Conservation (phyloP, 2,329 filamentous ascomycete genomes). For the Fusarium circinatum region DNA sequence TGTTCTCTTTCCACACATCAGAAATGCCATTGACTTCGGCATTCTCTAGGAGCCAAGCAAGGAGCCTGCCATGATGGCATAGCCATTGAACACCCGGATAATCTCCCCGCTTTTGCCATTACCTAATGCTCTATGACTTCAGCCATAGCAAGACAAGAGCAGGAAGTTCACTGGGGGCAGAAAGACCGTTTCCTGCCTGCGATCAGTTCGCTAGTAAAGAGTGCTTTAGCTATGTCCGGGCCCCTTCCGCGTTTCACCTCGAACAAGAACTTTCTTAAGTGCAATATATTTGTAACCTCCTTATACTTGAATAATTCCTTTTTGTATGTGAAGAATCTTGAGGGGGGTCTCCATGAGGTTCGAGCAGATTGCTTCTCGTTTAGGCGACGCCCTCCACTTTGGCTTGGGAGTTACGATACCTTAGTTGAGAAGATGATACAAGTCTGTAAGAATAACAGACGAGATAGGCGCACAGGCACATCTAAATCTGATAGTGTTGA, state of each 20-base stretch:
- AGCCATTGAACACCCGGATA: no score
- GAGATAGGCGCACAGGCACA: neutral
- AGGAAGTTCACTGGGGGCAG: no score
- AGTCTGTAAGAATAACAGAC: neutral
- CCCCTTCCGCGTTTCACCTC: neutral
- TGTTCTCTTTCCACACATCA: neutral
- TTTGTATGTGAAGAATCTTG: neutral
- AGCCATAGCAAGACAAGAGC: no score
- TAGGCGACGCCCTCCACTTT: neutral
- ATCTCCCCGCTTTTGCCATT: no score
- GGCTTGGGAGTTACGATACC: neutral
- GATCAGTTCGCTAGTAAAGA: no score
- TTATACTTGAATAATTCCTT: neutral
- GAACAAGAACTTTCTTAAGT: neutral
- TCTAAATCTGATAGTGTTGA: neutral
- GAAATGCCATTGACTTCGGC: neutral
- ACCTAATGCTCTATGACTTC: no score
- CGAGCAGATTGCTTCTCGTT: neutral
- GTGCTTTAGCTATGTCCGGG: no score
- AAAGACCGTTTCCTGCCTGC: no score
- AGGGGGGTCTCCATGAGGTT: neutral
- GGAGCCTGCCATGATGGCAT: no score
- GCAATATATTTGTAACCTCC: neutral
- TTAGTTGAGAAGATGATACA: neutral
- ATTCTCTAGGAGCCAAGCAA: neutral